Conservation (phyloP, 108 stramenopile species). For the Mediolabrus comicus region DNA sequence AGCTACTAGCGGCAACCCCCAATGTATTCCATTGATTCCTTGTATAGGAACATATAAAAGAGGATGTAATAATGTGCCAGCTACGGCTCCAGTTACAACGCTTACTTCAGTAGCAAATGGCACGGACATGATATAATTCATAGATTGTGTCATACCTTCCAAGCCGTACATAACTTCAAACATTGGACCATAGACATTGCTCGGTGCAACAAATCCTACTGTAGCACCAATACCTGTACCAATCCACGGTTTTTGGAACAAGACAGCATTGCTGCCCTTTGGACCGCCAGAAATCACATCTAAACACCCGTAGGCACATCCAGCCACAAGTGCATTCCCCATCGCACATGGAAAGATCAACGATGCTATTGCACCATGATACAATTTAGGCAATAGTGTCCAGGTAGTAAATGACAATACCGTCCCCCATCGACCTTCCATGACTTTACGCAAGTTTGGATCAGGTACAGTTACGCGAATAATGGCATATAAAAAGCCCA, state of each 20-base stretch:
- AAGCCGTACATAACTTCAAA: conserved; percentile 31
- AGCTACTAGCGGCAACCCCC: conserved; percentile 25
- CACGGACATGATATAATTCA: conserved; percentile 17
- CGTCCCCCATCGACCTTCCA: conserved; percentile 47
- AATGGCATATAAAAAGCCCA: conserved; percentile 38
- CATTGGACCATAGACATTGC: conserved; percentile 38
- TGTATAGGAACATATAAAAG: conserved; percentile 44
- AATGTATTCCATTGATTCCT: conserved; percentile 41
- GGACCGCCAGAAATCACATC: conserved; percentile 24
- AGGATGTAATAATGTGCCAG: conserved; percentile 48
- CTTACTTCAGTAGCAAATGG: conserved; percentile 41
- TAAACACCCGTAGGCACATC: conserved; percentile 22
- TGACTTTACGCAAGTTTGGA: conserved; percentile 20
- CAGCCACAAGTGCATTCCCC: conserved; percentile 43
- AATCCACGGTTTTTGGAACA: conserved; percentile 29
- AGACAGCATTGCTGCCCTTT: background rate
- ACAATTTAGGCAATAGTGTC: conserved; percentile 37
- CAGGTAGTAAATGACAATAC: conserved; percentile 39
- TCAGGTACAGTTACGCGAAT: conserved; percentile 35
- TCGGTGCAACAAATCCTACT: conserved; percentile 44
- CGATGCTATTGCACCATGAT: conserved; percentile 26
- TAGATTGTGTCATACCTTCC: conserved; percentile 37
- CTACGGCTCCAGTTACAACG: conserved; percentile 44
- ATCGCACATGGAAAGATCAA: conserved; percentile 49
- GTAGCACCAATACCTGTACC: conserved; percentile 46